Base-by-base conservation (phyloP, 441 rosid genomes). In the Pelargonium myrrhifolium region DNA sequence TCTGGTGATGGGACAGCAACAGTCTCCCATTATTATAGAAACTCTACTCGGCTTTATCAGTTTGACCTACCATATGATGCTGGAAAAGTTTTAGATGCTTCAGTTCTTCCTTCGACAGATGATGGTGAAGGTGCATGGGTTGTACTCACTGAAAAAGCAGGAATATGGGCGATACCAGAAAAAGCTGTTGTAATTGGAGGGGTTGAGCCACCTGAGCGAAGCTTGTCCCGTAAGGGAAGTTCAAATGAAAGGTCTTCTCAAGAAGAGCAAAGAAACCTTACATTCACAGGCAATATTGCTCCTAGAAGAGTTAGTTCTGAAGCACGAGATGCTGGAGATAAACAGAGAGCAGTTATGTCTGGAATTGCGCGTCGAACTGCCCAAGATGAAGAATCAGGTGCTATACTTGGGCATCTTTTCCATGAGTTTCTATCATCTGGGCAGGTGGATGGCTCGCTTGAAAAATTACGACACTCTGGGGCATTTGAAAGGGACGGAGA, bases 81-180 rank as follows among this genome's bases (percentile, higher is more conserved):
- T 65, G 97, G 97, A 69, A 91, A 87, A 81, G 99, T 89, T 75
- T 70, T 94, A 71, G 97, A 91, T 87, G 97, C 93, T 72, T 94
- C 99, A 22, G 78, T 88, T 77, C 92, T 91, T 75, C 87, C 91
- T 39, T 71, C 91, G 71, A 70, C 82, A 68, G 92, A 86, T 76
- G 93, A 84, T 35, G 80, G 80, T 69, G 97, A 85, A 77, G 88
- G 99, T 77, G 88, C 96, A 24, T 94, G 99, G 99, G 83, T 88
- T 82, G 87, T 91, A 68, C 75, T 94, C 60, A 91, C 99, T 31
- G 96, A 89, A 84, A 89, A 86, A 81, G 96, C 97, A 6, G 96
- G 99, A 76, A 84, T 93, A 70, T 93, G 99, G 99, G 96, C 93
- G 70, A 89, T 91, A 81, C 97, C 99, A 59, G 96, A 92, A 77